Evolutionary conservation across 257 asterid species (phyloP).

Genomic region (Voacanga thouarsii): DNA sequence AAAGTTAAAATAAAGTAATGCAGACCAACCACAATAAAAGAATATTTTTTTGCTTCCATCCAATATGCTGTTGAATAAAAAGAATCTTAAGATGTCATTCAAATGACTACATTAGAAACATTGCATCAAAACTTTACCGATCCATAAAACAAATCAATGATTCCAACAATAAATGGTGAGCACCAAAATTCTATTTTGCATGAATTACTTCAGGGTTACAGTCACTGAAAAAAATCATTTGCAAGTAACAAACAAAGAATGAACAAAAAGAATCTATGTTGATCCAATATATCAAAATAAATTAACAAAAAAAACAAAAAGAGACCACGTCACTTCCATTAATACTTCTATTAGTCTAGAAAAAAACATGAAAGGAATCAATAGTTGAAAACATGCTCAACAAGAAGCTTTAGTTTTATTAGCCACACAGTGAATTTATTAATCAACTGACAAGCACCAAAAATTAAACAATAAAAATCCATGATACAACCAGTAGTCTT

Average conservation of each 20-base stretch:
- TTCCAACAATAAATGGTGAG: no score
- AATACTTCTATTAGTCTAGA: no score
- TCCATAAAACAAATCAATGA: neutral
- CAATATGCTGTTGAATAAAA: neutral
- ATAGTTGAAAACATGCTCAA: neutral
- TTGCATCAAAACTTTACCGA: neutral
- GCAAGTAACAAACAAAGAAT: no score
- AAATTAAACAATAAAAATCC: neutral
- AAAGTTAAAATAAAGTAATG: neutral
- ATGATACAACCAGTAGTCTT: neutral
- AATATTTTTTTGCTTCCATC: neutral
- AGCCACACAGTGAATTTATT: neutral
- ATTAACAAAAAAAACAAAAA: no score
- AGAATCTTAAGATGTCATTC: neutral
- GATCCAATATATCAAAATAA: no score
- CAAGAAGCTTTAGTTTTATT: neutral
- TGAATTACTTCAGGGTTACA: no score
- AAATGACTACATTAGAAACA: neutral
- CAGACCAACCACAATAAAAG: neutral
- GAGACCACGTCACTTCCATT: no score
- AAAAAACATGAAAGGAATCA: neutral
- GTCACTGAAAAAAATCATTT: no score
- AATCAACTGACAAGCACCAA: no score
- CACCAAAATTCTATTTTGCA: no score
- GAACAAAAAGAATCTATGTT: no score